Percentiles rank a stretch among this genome's conserved stretches.
These are phyloP conservation scores for Schizochytrium sp. DNA, from an alignment of 108 stramenopile genomes.

Conservation along the genomic window DNA sequence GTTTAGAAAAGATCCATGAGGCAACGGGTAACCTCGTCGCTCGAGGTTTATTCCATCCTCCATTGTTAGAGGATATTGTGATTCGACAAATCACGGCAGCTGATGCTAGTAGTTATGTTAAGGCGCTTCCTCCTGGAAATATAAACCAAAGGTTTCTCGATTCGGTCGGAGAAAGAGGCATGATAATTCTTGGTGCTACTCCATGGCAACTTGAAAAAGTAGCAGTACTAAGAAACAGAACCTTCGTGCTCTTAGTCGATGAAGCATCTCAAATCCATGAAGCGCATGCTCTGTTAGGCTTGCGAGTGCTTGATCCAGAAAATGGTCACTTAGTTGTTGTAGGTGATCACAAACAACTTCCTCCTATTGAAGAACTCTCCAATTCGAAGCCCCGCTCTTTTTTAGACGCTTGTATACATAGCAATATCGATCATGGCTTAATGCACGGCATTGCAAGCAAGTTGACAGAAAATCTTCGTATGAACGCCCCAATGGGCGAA, in stretches of 20 bases:
- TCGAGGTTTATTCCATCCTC: too few relatives aligned
- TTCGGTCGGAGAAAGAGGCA: background rate
- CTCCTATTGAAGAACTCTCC: background rate
- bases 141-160: background rate
- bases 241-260: background rate
- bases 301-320: background rate
- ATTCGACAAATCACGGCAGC: background rate
- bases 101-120: background rate
- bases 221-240: background rate
- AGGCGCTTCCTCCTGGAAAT: background rate
- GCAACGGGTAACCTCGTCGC: background rate
- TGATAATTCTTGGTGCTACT: constrained; percentile 17
- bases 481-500: background rate
- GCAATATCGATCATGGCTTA: background rate
- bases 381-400: background rate
- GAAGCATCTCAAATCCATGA: constrained; percentile 26
- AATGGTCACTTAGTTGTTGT: background rate
- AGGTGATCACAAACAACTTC: background rate
- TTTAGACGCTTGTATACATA: background rate
- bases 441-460: background rate
- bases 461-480: background rate
- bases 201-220: background rate
- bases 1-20: background rate
- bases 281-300: background rate
- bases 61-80: background rate